Base-by-base conservation (phyloP, 192 early-diverging fungal genomes). In the Diversispora epigaea region DNA sequence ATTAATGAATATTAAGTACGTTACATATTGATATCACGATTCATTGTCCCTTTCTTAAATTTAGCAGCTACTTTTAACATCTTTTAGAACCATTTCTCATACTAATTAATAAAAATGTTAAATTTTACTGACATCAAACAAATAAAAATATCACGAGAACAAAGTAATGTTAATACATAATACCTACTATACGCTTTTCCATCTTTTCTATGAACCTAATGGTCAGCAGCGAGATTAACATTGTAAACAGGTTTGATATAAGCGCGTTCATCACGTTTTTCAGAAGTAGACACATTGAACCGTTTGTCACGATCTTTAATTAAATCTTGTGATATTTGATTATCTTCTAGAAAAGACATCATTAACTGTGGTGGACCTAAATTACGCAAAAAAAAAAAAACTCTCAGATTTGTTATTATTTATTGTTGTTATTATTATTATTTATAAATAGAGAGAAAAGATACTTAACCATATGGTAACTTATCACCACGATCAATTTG, bases 321-420 rank as follows among this genome's bases (percentile, higher is more conserved):
- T 21, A 78, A 9, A 3, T 76, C 72, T 7, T 22, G 62, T 40
- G 79, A 72, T 14, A 87, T 44, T 68, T 87, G 86, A 46, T 72
- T 78, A 49, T 83, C 84, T 4, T 69, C 65, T 0, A 83, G 80
- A 49, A 85, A 82, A 0, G 77, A 32, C 67, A 80, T 80, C 78
- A 88, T 79, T 17, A 88, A 39, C 52, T 83, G 79, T 10, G 86
- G 77, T 6, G 84, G 84, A n/a, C 86, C 85, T 54, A 66, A 25
- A 22, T 22, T 15, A 32, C 25, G 25, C 25, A 32, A 32, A 32
- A 32, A 32, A 32, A 32, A 32, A 15, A 44, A 61, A n/a, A n/a
- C n/a, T n/a, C n/a, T n/a, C 41, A 22, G 5, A 57, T 6, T 56
- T 7, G 19, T 6, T 19, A 58, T 71, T 41, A 50, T 21, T 12